Evolutionary conservation across 768 basidiomycete species (phyloP), one percentile per base, ranked within the genome.

Genomic region (Tricholomella constricta): DNA sequence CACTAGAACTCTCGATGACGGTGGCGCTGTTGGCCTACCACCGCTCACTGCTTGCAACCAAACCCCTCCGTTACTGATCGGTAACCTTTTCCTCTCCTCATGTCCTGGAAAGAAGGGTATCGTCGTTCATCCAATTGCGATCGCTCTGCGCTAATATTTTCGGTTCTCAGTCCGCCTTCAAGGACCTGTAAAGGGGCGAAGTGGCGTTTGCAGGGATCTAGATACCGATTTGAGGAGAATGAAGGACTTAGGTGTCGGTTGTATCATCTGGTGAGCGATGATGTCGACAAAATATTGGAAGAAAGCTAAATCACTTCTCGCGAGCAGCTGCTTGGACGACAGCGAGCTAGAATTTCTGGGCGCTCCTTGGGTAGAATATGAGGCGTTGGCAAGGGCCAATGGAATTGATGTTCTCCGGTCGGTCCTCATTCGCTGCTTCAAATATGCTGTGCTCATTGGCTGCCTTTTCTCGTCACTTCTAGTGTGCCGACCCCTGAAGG

Each of bases 41-140:
- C n/a, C n/a, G n/a, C n/a, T n/a, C 43, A 22, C 62, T 48, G 17
- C 45, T 48, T 38, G 49, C 45, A 45, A 10, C 9, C 31, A 48
- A 37, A 22, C 36, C 15, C 55, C 54, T 2, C 46, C 55, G 51
- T 69, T 72, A 25, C 63, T 62, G 11, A 70, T 96, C 8, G 95
- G 95, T n/a, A 98, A 98, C 67, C 72, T 98, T 19, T 79, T 88
- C 45, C 69, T 98, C 27, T 93, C 90, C 6, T 94, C 91, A 6
- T 98, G 96, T 72, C 95, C 95, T 2, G 95, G 95, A 4, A 98
- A 98, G 71, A 94, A 97, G 79, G 86, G 88, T 86, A 26, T 9
- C 69, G 23, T 34, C 48, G n/a, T 25, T 17, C 40, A 19, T 22
- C 29, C 42, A 20, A 31, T 35, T 40, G 11, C 32, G 40, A n/a